These are phyloP conservation scores for Coemansia sp. DNA, from an alignment of 192 early-diverging fungal species.

Conservation along the genomic window DNA sequence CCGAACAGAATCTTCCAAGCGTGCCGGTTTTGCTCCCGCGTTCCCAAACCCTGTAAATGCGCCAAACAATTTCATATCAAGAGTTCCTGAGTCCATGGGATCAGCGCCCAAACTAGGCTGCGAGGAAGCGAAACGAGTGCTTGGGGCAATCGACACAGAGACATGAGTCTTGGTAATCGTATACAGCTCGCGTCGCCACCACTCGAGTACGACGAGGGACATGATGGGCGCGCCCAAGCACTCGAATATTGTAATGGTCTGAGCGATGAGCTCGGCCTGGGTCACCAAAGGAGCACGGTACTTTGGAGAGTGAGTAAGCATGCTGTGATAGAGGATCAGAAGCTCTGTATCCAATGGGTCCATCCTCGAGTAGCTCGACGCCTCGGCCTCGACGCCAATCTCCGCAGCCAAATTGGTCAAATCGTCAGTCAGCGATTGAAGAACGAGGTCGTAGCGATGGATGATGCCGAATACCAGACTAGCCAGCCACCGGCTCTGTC, in stretches of 20 bases:
- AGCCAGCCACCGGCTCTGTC: conserved; percentile 50
- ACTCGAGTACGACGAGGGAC: conserved; percentile 54
- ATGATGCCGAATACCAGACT: conserved; percentile 46
- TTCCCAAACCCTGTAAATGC: conserved; percentile 29
- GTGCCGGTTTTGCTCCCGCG: neutral
- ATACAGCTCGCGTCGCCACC: conserved; percentile 51
- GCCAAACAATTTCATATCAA: conserved; percentile 39
- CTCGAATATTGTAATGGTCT: conserved; percentile 56
- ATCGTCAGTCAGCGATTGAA: conserved; percentile 43
- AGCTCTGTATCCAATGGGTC: conserved; percentile 49
- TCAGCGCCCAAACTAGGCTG: neutral
- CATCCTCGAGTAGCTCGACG: conserved; percentile 40
- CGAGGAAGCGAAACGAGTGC: neutral
- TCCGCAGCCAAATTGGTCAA: conserved; percentile 31
- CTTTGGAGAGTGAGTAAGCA: conserved; percentile 45
- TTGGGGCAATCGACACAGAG: conserved; percentile 7
- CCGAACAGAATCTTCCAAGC: neutral
- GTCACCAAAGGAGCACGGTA: conserved; percentile 44
- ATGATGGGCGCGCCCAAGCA: conserved; percentile 51
- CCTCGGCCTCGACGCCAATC: conserved; percentile 30
- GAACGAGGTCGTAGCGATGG: conserved; percentile 44
- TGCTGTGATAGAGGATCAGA: conserved; percentile 46
- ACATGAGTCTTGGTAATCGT: conserved; percentile 22
- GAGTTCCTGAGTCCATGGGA: conserved; percentile 15
- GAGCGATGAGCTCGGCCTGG: conserved; percentile 52